Evolutionary conservation across 352 stramenopile species (phyloP), one percentile per base, ranked within the genome.

Genomic region (Globisporangium orthogonon): DNA sequence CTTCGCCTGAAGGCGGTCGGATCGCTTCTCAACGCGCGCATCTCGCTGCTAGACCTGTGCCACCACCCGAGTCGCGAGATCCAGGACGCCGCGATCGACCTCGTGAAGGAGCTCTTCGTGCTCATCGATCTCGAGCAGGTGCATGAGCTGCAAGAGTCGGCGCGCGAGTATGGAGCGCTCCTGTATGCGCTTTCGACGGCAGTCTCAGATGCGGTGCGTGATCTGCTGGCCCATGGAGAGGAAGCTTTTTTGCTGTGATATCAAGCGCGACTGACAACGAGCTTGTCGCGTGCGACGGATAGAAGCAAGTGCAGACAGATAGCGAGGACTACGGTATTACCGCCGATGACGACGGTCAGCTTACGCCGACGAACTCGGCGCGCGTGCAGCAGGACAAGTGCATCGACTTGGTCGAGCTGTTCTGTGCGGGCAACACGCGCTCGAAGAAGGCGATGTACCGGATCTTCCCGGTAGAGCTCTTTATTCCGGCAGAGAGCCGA

Each of bases 401-500:
- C 35, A 78, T 85, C 18, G 76, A 87, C 45, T 61, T 94, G 2
- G 78, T 94, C 35, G 82, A 92, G 45, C 76, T 92, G 60, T 94
- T 92, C 52, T 92, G 82, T 44, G 79, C 80, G 10, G 82, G 82
- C 14, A 94, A 94, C 51, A 84, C 70, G 14, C 73, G 80, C 1
- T 89, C 84, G 0, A 91, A 89, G 56, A 88, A 82, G 54, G 67
- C 70, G 0, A 87, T 94, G 67, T 85, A 82, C 54, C 75, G 84
- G 15, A 86, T 94, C 30, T 76, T 94, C 41, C 84, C 84, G 0
- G 84, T 92, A 1, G 84, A 92, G 39, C 61, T 92, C 9, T 94
- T 94, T 58, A 79, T 91, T 7, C 77, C 83, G 14, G 68, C 56
- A 2, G 78, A 87, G 52, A 81, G 65, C 31, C 69, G 73, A 4